phyloP scores from a whole-genome alignment of 2,329 filamentous ascomycete species.

The Ophiocordyceps unilateralis region DNA sequence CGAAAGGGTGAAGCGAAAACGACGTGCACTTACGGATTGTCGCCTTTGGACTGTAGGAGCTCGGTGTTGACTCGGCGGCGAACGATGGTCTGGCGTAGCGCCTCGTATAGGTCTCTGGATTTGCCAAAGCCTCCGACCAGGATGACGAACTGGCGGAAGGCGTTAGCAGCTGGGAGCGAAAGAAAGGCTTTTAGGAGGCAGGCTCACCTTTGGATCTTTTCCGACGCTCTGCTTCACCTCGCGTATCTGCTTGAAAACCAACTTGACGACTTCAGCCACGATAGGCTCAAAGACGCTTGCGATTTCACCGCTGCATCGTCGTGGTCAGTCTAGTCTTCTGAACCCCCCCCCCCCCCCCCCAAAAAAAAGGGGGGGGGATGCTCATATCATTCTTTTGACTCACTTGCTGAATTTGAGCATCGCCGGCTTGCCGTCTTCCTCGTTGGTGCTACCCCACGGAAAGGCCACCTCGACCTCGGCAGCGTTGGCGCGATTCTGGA shows the following conservation, averaged over 20 bases:
- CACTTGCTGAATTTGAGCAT: neutral
- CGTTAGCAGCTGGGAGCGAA: too few relatives aligned
- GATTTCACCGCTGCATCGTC: slow-evolving; percentile 7
- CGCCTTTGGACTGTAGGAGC: slow-evolving; percentile 13
- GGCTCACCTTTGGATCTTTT: slow-evolving; percentile 12
- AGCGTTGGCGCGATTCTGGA: slow-evolving; percentile 7
- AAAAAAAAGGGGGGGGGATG: too few relatives aligned
- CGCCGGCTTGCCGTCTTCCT: too few relatives aligned
- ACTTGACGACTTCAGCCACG: neutral
- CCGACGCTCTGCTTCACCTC: slow-evolving; percentile 2
- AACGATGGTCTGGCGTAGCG: slow-evolving; percentile 1
- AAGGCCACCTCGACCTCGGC: slow-evolving; percentile 6
- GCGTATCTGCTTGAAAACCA: neutral
- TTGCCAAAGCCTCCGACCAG: slow-evolving; percentile 22
- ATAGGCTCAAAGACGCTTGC: slow-evolving; percentile 1
- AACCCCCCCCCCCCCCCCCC: too few relatives aligned
- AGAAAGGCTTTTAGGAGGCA: neutral
- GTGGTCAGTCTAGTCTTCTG: too few relatives aligned
- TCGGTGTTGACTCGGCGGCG: slow-evolving; percentile 1
- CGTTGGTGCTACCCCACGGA: slow-evolving; percentile 4
- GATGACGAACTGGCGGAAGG: slow-evolving; percentile 16
- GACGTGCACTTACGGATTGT: slow-evolving; percentile 15
- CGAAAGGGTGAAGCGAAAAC: neutral
- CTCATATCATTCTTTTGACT: too few relatives aligned
- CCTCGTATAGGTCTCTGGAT: slow-evolving; percentile 10